Conservation (phyloP, 805 yeast species). For the Komagataella phaffii region DNA sequence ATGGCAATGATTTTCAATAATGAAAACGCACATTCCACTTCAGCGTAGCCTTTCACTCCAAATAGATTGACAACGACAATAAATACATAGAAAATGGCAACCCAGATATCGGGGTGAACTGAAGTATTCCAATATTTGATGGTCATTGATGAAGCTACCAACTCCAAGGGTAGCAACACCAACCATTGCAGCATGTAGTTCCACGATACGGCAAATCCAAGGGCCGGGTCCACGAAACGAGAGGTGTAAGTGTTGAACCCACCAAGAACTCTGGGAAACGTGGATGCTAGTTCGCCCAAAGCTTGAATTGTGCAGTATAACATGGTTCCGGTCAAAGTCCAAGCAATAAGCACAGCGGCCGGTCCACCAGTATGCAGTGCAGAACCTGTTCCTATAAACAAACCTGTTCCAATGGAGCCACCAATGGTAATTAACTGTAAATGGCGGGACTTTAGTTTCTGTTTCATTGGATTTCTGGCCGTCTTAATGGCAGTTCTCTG, state of each 20-base stretch:
- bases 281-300: slow-evolving; percentile 44
- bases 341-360: slow-evolving; percentile 45
- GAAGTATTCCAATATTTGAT: slow-evolving; percentile 32
- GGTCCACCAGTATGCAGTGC: slow-evolving; percentile 52
- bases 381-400: slow-evolving; percentile 52
- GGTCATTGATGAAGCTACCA: slow-evolving; percentile 40
- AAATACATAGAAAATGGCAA: slow-evolving; percentile 32
- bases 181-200: slow-evolving; percentile 41
- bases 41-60: slow-evolving; percentile 43
- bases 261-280: slow-evolving; percentile 46
- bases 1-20: slow-evolving; percentile 35
- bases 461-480: slow-evolving; percentile 25
- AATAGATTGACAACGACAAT: slow-evolving; percentile 35
- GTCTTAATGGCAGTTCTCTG: slow-evolving; percentile 26
- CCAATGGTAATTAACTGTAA: slow-evolving; percentile 58
- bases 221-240: slow-evolving; percentile 42
- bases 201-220: slow-evolving; percentile 53
- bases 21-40: slow-evolving; percentile 37
- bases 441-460: slow-evolving; percentile 29
- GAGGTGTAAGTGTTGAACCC: slow-evolving; percentile 51
- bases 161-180: slow-evolving; percentile 35
- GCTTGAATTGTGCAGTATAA: slow-evolving; percentile 49
- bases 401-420: slow-evolving; percentile 57
- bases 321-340: slow-evolving; percentile 39
- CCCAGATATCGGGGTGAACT: slow-evolving; percentile 27